Evolutionary conservation across 176 grass and related monocot genomes (phyloP).

Genomic region (Poa annua): DNA sequence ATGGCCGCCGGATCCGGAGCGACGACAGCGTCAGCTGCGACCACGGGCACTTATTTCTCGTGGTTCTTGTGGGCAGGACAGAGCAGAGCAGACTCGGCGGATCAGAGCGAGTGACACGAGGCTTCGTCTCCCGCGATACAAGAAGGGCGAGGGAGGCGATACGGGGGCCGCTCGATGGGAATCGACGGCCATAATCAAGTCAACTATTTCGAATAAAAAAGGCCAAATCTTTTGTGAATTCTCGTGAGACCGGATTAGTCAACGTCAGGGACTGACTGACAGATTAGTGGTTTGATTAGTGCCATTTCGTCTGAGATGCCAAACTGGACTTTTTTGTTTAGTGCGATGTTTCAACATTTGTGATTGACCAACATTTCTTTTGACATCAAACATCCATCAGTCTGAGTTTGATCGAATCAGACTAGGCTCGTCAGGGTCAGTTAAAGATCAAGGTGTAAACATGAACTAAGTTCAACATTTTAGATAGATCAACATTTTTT

Average conservation of each 20-base stretch:
- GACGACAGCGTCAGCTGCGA: neutral
- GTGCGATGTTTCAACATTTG: too few relatives aligned
- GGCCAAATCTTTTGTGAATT: neutral
- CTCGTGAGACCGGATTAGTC: neutral
- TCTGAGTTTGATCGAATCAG: too few relatives aligned
- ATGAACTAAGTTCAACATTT: too few relatives aligned
- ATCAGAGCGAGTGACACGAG: conserved; percentile 8
- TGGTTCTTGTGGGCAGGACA: neutral
- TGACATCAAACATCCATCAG: too few relatives aligned
- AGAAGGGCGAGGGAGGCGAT: neutral
- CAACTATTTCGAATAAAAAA: neutral
- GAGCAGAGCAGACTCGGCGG: neutral
- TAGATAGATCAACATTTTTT: too few relatives aligned
- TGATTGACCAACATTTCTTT: too few relatives aligned
- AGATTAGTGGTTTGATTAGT: neutral
- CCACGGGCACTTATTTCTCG: neutral
- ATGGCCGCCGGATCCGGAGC: conserved; percentile 33
- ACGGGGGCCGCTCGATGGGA: neutral
- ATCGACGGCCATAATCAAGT: neutral
- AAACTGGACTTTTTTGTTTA: neutral
- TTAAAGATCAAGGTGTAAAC: too few relatives aligned
- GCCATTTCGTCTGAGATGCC: neutral
- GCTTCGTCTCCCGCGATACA: neutral
- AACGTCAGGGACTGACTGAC: neutral
- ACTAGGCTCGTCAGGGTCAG: too few relatives aligned